Conservation (phyloP, 2,329 filamentous ascomycete genomes). For the Drechslera avenae region DNA sequence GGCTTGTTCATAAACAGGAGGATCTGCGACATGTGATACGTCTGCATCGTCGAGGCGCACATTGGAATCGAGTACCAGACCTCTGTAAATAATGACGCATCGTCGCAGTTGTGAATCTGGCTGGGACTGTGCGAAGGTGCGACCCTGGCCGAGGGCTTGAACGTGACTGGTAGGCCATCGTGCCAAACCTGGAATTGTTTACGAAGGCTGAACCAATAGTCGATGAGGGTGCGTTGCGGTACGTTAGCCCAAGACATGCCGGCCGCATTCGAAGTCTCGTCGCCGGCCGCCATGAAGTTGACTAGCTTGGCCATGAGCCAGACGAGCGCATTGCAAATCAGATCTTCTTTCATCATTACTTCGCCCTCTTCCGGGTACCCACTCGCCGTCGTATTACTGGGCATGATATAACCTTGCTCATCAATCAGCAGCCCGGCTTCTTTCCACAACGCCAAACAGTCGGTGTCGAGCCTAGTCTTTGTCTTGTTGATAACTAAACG, state of each 20-base stretch:
- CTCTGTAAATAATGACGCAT: slow-evolving; percentile 56
- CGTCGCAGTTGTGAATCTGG: slow-evolving; percentile 29
- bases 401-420: slow-evolving; percentile 56
- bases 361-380: slow-evolving; percentile 53
- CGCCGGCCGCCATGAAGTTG: slow-evolving; percentile 66
- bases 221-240: slow-evolving; percentile 56
- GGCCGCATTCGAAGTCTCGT: slow-evolving; percentile 53
- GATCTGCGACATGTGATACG: slow-evolving; percentile 68
- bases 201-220: slow-evolving; percentile 61
- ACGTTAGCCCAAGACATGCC: slow-evolving; percentile 51
- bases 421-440: slow-evolving; percentile 66
- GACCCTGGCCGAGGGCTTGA: slow-evolving; percentile 61
- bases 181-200: slow-evolving; percentile 65
- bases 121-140: slow-evolving; percentile 42
- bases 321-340: slow-evolving; percentile 67
- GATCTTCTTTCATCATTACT: slow-evolving; percentile 64
- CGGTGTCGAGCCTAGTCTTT: slow-evolving; percentile 65
- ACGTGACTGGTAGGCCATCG: slow-evolving; percentile 63
- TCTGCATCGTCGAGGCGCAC: slow-evolving; percentile 69
- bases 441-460: slow-evolving; percentile 67
- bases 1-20: slow-evolving; percentile 66
- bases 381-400: slow-evolving; percentile 50
- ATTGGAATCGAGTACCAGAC: slow-evolving; percentile 68
- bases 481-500: slow-evolving; percentile 62
- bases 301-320: slow-evolving; percentile 71